Base-by-base conservation (phyloP, 257 asterid species). In the Schizonepeta tenuifolia region DNA sequence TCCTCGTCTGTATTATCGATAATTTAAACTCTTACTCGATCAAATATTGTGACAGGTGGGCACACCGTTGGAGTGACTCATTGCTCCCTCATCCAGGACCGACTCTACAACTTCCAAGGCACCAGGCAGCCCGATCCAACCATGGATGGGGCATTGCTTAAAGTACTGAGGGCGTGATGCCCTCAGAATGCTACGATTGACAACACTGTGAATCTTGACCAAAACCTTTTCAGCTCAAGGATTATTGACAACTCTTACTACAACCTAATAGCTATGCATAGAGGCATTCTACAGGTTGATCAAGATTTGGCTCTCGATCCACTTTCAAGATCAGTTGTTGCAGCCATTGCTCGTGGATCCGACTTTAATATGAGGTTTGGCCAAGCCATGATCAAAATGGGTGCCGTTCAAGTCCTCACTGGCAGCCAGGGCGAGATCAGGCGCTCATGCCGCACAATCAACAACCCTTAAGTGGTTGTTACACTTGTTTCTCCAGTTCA, bases 1-100 rank as follows among this genome's bases (percentile, higher is more conserved):
- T 14, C 4, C 1, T 14, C 33, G 33, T 60, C 64, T 57, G 10
- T 8, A 9, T 18, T 2, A 53, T 2, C 13, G 9, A 0, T 7
- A 53, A 22, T 21, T 53, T 20, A 3, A 53, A 51, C 24, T 53
- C n/a, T n/a, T n/a, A n/a, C n/a, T n/a, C n/a, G n/a, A n/a, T n/a
- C 4, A 56, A 0, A 0, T 0, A 26, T 15, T 31, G 3, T 62
- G 7, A 9, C 15, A 86, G 94, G 97, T 20, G 97, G 87, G 0
- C 96, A 89, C 79, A 89, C 92, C 0, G 88, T 90, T 1, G 97
- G 97, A 18, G 4, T 75, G 0, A 36, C 96, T 6, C 93, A 82
- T 26, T 91, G 94, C 66, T 79, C 93, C 10, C 43, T 84, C 68
- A 14, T 90, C 70, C 50, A 18, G n/a, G 78, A 78, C 74, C 87